phyloP scores from a whole-genome alignment of 1,284 basidiomycete species.

The Porodaedalea pini region DNA sequence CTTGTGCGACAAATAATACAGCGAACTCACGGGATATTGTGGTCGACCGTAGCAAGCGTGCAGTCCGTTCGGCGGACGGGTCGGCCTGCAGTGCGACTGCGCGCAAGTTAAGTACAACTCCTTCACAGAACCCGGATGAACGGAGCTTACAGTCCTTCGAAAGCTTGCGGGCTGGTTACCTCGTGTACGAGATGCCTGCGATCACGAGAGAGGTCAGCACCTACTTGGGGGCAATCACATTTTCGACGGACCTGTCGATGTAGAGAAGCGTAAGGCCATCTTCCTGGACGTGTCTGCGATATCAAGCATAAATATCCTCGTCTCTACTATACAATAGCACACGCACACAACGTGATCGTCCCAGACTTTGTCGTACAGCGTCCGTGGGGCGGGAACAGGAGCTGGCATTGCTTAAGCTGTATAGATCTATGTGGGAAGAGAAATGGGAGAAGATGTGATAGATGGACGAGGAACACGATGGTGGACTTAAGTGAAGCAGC shows the following conservation, averaged over 20 bases:
- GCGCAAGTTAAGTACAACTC: neutral
- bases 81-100: constrained; percentile 75
- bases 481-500: neutral
- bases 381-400: constrained; percentile 9
- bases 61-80: constrained; percentile 89
- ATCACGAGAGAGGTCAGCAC: constrained; percentile 1
- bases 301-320: neutral
- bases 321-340: neutral
- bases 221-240: neutral
- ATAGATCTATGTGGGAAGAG: neutral
- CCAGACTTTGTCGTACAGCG: constrained; percentile 91
- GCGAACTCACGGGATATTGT: constrained; percentile 86
- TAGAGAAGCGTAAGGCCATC: constrained; percentile 87
- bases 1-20: neutral
- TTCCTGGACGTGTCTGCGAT: constrained; percentile 63
- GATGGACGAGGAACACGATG: neutral
- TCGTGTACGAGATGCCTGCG: constrained; percentile 89
- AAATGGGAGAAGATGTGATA: neutral
- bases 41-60: constrained; percentile 92
- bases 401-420: constrained; percentile 12
- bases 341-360: constrained; percentile 90
- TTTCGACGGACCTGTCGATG: constrained; percentile 73
- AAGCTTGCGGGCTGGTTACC: constrained; percentile 95
- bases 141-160: constrained; percentile 79
- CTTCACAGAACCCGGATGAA: neutral